A percentile compares a stretch with the other conserved stretches of the same genome.
phyloP scores from a whole-genome alignment of 176 grass and related monocot species.

The Oryza australiensis region DNA sequence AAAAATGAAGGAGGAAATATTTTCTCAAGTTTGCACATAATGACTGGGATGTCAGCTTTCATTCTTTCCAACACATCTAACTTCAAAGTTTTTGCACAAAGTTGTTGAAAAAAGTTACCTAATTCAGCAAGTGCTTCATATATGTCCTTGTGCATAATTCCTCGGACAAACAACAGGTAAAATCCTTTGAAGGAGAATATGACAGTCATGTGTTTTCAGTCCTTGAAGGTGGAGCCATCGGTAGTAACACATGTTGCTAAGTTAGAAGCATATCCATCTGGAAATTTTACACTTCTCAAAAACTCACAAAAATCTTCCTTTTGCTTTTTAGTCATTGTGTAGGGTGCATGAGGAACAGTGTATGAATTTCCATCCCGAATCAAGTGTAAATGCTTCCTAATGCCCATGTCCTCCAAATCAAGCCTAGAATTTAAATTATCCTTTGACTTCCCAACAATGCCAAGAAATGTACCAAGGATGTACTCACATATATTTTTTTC shows the following conservation, averaged over 20 bases:
- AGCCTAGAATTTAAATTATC: neutral
- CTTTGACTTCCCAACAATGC: neutral
- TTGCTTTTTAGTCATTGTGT: too few species aligned
- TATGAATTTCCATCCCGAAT: neutral
- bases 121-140: too few species aligned
- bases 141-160: too few species aligned
- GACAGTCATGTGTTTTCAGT: neutral
- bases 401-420: neutral
- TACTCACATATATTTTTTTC: conserved; percentile 29
- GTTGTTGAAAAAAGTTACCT: too few species aligned
- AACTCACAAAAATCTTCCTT: too few species aligned
- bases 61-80: neutral
- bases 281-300: neutral
- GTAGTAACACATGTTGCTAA: neutral
- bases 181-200: neutral
- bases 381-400: neutral
- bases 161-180: neutral
- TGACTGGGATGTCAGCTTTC: neutral
- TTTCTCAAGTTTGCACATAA: neutral
- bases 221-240: too few species aligned
- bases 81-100: too few species aligned
- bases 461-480: neutral
- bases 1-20: conserved; percentile 29
- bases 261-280: neutral
- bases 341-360: neutral